These are phyloP conservation scores for Phylloporus sp. DNA, from an alignment of 768 basidiomycete species.

Conservation along the genomic window DNA sequence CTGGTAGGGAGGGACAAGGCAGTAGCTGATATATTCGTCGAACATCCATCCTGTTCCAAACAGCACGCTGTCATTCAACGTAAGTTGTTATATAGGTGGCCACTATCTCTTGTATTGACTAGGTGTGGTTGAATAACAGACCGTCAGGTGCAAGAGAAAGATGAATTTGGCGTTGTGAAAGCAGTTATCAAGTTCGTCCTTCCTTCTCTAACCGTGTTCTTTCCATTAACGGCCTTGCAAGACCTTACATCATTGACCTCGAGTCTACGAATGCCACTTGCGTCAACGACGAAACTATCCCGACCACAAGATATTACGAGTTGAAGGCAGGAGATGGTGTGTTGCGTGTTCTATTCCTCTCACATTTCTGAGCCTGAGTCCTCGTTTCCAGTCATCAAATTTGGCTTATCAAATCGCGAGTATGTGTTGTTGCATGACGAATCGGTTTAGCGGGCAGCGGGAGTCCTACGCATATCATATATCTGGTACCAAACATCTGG, in stretches of 20 bases:
- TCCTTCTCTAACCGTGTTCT: not conserved
- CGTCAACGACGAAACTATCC: slow-evolving; percentile 85
- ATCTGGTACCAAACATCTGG: not conserved
- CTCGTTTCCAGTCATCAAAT: slow-evolving; percentile 66
- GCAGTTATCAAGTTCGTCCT: slow-evolving; percentile 74
- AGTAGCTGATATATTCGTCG: slow-evolving; percentile 82
- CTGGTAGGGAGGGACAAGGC: slow-evolving; percentile 86
- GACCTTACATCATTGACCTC: slow-evolving; percentile 95
- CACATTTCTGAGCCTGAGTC: slow-evolving; percentile 10
- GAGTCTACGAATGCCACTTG: slow-evolving; percentile 97
- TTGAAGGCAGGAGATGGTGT: slow-evolving; percentile 74
- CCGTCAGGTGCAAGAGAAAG: slow-evolving; percentile 80
- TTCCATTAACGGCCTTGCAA: slow-evolving; percentile 30
- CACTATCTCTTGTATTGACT: slow-evolving; percentile 3
- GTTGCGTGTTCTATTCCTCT: slow-evolving; percentile 19
- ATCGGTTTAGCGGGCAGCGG: slow-evolving; percentile 36
- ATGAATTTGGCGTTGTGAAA: slow-evolving; percentile 81
- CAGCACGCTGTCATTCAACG: slow-evolving; percentile 98
- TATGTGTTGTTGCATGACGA: slow-evolving; percentile 87
- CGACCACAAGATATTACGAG: slow-evolving; percentile 84
- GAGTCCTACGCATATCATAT: not conserved
- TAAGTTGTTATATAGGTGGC: slow-evolving; percentile 32
- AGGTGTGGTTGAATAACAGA: slow-evolving; percentile 38
- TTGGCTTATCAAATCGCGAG: slow-evolving; percentile 75
- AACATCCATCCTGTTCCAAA: slow-evolving; percentile 97